Conservation (phyloP, 2,329 filamentous ascomycete species). For the Alternaria novae-zelandiae region DNA sequence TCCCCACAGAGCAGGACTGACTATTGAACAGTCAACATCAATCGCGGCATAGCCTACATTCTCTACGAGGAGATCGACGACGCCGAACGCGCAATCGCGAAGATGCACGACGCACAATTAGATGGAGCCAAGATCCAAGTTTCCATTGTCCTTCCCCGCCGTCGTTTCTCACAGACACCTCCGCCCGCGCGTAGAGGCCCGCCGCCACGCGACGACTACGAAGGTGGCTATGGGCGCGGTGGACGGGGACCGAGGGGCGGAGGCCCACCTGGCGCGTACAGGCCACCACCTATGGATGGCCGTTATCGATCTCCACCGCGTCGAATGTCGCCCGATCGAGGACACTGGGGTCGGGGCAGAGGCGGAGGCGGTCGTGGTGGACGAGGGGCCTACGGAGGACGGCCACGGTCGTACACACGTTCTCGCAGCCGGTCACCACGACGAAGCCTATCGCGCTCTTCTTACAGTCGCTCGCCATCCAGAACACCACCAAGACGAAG, state of each 20-base stretch:
- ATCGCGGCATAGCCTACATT: conserved; percentile 93
- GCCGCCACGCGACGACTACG: conserved; percentile 33
- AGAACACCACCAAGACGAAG: conserved; percentile 38
- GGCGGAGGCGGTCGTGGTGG: conserved; percentile 46
- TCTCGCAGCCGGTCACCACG: conserved; percentile 53
- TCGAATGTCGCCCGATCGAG: conserved; percentile 23
- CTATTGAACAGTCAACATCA: conserved; percentile 72
- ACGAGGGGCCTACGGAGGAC: conserved; percentile 32
- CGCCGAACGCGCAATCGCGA: conserved; percentile 86
- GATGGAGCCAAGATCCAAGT: conserved; percentile 85
- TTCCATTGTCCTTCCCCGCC: conserved; percentile 83
- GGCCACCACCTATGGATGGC: conserved; percentile 45
- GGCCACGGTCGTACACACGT: conserved; percentile 36
- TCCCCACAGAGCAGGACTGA: conserved; percentile 8
- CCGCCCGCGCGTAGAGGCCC: conserved; percentile 69
- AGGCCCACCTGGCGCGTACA: conserved; percentile 47
- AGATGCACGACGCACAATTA: conserved; percentile 97
- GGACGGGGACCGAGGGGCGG: conserved; percentile 28
- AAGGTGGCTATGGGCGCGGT: conserved; percentile 23
- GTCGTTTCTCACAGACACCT: conserved; percentile 81
- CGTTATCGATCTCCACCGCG: conserved; percentile 51
- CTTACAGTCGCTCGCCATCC: conserved; percentile 49
- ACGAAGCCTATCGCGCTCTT: conserved; percentile 51
- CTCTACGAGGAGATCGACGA: conserved; percentile 78
- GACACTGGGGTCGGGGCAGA: conserved; percentile 32